phyloP scores from a whole-genome alignment of 306 rosid species.

The Fragaria vesca region DNA sequence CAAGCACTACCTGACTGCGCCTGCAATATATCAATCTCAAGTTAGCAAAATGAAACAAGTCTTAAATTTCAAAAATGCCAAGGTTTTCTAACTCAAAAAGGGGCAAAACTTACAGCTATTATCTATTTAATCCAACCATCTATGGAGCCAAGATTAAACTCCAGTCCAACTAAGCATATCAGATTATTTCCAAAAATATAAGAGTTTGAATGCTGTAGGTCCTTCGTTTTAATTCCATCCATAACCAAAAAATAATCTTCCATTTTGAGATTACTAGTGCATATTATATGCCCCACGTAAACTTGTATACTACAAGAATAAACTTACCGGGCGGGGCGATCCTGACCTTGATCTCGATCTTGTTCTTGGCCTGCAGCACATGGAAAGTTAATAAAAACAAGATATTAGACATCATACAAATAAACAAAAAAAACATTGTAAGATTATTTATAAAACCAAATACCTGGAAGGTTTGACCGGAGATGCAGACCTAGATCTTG shows the following conservation, averaged over 20 bases:
- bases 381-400: background rate
- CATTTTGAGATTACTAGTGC: background rate
- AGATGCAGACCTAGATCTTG: slow-evolving; percentile 81
- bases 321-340: slow-evolving; percentile 72
- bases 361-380: slow-evolving; percentile 58
- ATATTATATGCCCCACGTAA: background rate
- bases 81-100: background rate
- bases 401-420: slow-evolving; percentile 8
- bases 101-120: background rate
- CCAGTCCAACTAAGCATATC: background rate
- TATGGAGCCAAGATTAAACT: background rate
- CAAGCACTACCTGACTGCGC: slow-evolving; percentile 58
- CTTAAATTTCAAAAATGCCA: background rate
- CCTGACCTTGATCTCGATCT: slow-evolving; percentile 60
- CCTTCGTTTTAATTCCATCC: background rate
- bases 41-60: background rate
- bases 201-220: background rate
- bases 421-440: background rate
- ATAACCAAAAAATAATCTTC: background rate
- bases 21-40: slow-evolving; percentile 41
- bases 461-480: slow-evolving; percentile 87
- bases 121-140: background rate
- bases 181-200: background rate
- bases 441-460: background rate
- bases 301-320: background rate